Base-by-base conservation (phyloP, 257 asterid genomes). In the Ilex aquifolium region DNA sequence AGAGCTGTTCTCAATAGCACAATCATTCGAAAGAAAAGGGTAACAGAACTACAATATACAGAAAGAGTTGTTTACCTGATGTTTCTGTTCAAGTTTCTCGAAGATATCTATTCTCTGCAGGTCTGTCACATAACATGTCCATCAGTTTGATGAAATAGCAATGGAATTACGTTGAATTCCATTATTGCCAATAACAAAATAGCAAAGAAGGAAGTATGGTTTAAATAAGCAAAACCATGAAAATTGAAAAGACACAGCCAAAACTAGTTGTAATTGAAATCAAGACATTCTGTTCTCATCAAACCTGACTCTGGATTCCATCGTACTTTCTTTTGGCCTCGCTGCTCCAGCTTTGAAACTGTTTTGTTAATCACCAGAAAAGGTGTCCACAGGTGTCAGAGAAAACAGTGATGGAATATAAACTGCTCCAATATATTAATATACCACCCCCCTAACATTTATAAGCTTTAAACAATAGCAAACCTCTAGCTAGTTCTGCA, bases 401-500 rank as follows among this genome's bases (percentile, higher is more conserved):
- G 50, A 58, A 16, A 27, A 12, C 50, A 39, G 50, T 31, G 27
- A 21, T 4, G 32, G 11, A 3, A 57, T 21, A 64, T 54, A 52
- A 39, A 10, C 9, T 1, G 48, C 61, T 15, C 40, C 57, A 62
- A 56, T 17, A 13, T 32, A 63, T 17, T 1, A 7, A 14, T 62
- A 11, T 65, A 27, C 2, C 55, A 13, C 15, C n/a, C 55, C 32
- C 21, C 30, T 10, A 46, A 44, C 21, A 10, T 66, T 32, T 42
- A 21, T 29, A 48, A 56, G 55, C 60, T 61, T 39, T 13, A 30
- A 49, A 21, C 16, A 58, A 44, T 57, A 29, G 74, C 65, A 57
- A 40, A 79, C 89, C 90, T 81, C 65, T 66, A 32, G 79, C 87
- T 65, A 87, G 79, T 72, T 90, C 97, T 31, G 83, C 91, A 7